A percentile compares a stretch with the other conserved stretches of the same genome.
Evolutionary conservation across 441 rosid genomes (phyloP).

Genomic region (Populus hybrid): DNA sequence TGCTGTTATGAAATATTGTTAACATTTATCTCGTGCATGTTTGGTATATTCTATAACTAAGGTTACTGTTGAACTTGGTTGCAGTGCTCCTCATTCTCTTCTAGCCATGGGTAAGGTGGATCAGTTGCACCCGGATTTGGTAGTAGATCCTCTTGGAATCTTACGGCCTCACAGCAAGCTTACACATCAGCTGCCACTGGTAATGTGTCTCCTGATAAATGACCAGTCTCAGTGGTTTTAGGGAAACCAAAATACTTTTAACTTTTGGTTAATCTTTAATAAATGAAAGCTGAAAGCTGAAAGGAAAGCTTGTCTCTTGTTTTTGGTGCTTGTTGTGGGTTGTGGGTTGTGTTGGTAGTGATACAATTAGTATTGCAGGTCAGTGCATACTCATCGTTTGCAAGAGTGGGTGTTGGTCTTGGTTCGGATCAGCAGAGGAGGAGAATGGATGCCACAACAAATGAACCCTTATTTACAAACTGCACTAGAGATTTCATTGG

Average conservation of each 20-base stretch:
- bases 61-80: slow-evolving; percentile 22
- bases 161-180: slow-evolving; percentile 85
- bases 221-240: not conserved
- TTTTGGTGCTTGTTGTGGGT: not conserved
- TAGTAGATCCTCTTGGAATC: slow-evolving; percentile 79
- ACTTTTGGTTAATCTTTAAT: not conserved
- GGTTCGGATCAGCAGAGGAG: slow-evolving; percentile 79
- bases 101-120: slow-evolving; percentile 98
- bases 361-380: slow-evolving; percentile 52
- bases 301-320: not conserved
- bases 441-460: slow-evolving; percentile 81
- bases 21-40: not conserved
- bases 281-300: not conserved
- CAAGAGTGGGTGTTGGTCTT: slow-evolving; percentile 56
- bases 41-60: not conserved
- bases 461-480: slow-evolving; percentile 90
- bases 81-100: slow-evolving; percentile 94
- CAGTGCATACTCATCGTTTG: slow-evolving; percentile 94
- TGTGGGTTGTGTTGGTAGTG: slow-evolving; percentile 14
- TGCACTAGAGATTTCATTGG: slow-evolving; percentile 98
- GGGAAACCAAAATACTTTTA: not conserved
- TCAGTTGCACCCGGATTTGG: slow-evolving; percentile 68
- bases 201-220: slow-evolving; percentile 30
- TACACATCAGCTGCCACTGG: slow-evolving; percentile 92
- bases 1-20: slow-evolving; percentile 11